These are phyloP conservation scores for Geotrichum histeridarum DNA, from an alignment of 1,139 yeast genomes.

Conservation along the genomic window DNA sequence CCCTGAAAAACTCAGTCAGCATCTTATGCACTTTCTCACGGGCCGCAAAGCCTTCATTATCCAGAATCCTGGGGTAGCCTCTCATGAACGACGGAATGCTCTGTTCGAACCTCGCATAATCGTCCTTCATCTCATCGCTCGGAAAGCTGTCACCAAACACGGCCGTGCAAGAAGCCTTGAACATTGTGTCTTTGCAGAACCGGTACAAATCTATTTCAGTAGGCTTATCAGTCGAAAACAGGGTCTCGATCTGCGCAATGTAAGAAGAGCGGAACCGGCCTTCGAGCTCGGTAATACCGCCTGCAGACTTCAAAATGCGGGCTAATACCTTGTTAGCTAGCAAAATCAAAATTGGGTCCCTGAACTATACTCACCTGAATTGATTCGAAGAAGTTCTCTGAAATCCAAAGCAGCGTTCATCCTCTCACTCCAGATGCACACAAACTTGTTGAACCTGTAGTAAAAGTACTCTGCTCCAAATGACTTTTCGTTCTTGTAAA, in stretches of 20 bases:
- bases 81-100: slow-evolving; percentile 12
- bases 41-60: slow-evolving; percentile 14
- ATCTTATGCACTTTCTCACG: slow-evolving; percentile 11
- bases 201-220: slow-evolving; percentile 11
- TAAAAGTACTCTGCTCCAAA: slow-evolving; percentile 8
- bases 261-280: neutral
- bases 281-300: slow-evolving; percentile 3
- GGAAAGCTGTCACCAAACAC: slow-evolving; percentile 19
- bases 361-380: neutral
- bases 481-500: slow-evolving; percentile 9
- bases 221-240: neutral
- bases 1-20: slow-evolving; percentile 9
- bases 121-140: slow-evolving; percentile 10
- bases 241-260: neutral
- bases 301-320: neutral
- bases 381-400: slow-evolving; percentile 8
- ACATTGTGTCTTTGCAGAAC: slow-evolving; percentile 9
- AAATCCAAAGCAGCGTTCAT: slow-evolving; percentile 9
- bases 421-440: slow-evolving; percentile 6
- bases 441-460: slow-evolving; percentile 14
- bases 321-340: slow-evolving; percentile 1
- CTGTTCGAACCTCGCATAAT: slow-evolving; percentile 12
- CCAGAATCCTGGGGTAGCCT: slow-evolving; percentile 13
- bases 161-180: slow-evolving; percentile 17
- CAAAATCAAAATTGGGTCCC: neutral